Conservation (phyloP, 2,329 filamentous ascomycete genomes). For the Aspergillus tanneri region DNA sequence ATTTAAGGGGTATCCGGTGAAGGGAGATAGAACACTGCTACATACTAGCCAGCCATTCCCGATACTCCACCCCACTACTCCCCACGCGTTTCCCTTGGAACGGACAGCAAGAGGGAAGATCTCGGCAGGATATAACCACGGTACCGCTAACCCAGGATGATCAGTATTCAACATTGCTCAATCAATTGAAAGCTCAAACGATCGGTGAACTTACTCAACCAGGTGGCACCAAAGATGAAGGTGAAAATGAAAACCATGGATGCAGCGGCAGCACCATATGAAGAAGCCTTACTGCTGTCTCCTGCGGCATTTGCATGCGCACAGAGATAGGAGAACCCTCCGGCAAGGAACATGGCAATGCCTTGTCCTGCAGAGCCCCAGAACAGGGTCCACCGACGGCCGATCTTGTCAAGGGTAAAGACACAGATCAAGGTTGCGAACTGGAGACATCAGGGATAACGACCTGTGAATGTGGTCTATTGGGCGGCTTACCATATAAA, state of each 20-base stretch:
- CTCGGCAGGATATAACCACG: constrained; percentile 68
- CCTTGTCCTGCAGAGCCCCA: constrained; percentile 66
- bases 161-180: constrained; percentile 42
- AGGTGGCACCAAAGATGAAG: constrained; percentile 63
- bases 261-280: constrained; percentile 63
- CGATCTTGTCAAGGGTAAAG: constrained; percentile 68
- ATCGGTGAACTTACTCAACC: constrained; percentile 52
- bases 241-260: constrained; percentile 71
- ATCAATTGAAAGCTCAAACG: constrained; percentile 52
- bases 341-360: constrained; percentile 66
- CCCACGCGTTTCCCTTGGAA: constrained; percentile 73
- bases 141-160: too few relatives aligned
- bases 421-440: constrained; percentile 67
- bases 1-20: too few relatives aligned
- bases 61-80: constrained; percentile 73
- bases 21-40: too few relatives aligned
- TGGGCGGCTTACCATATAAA: constrained; percentile 49
- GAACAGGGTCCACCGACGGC: constrained; percentile 67
- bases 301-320: constrained; percentile 50
- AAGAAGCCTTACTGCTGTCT: constrained; percentile 47
- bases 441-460: constrained; percentile 40
- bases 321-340: constrained; percentile 59
- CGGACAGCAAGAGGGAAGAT: constrained; percentile 71
- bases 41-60: constrained; percentile 66
- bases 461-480: background rate